Evolutionary conservation across 306 rosid species (phyloP).

Genomic region (Cucurbita maxima): DNA sequence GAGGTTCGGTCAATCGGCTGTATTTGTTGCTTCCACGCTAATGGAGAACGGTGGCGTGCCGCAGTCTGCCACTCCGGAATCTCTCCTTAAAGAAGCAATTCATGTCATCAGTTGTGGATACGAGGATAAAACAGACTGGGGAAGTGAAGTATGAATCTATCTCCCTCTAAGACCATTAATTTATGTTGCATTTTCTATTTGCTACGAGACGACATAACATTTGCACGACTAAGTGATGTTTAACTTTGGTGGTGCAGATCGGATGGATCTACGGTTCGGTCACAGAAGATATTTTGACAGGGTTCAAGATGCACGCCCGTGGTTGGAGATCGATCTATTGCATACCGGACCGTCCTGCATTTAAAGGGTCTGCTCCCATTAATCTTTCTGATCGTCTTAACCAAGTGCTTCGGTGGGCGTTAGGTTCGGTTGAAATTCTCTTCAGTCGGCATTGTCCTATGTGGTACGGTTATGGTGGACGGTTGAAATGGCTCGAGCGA

Average conservation of each 20-base stretch:
- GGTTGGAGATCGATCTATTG: slow-evolving; percentile 98
- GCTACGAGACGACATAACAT: neutral
- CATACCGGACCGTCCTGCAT: slow-evolving; percentile 80
- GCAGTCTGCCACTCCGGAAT: slow-evolving; percentile 87
- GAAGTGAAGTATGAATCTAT: slow-evolving; percentile 44
- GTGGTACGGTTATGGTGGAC: slow-evolving; percentile 94
- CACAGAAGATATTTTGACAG: slow-evolving; percentile 97
- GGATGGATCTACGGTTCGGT: slow-evolving; percentile 99
- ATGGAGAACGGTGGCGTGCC: slow-evolving; percentile 99
- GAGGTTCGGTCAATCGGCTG: slow-evolving; percentile 90
- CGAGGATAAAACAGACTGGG: slow-evolving; percentile 96
- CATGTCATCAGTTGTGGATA: slow-evolving; percentile 99
- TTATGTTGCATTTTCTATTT: neutral
- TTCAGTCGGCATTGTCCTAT: slow-evolving; percentile 89
- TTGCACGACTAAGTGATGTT: neutral
- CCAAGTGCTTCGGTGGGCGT: slow-evolving; percentile 97
- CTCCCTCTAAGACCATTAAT: neutral
- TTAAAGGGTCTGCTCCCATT: slow-evolving; percentile 97
- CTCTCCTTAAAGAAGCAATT: slow-evolving; percentile 93
- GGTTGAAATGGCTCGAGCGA: slow-evolving; percentile 94
- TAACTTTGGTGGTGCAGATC: slow-evolving; percentile 32
- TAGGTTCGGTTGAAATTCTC: slow-evolving; percentile 96
- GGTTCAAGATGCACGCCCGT: slow-evolving; percentile 98
- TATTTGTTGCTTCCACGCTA: slow-evolving; percentile 85
- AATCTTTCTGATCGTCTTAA: slow-evolving; percentile 97